phyloP scores from a whole-genome alignment of 768 basidiomycete species.

The Boletus subparvulus region DNA sequence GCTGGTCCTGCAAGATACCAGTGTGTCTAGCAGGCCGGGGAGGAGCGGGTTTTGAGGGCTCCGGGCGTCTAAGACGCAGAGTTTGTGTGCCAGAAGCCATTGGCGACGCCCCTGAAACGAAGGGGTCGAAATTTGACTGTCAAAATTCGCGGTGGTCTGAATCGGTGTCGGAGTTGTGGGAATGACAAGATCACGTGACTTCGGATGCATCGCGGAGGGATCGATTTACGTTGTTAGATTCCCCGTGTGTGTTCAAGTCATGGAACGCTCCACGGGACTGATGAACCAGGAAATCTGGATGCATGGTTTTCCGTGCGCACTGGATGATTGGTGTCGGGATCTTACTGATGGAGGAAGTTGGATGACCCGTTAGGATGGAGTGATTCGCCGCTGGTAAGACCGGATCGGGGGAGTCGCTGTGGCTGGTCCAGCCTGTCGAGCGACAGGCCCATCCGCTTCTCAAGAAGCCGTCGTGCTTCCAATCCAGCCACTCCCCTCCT shows the following conservation, averaged over 20 bases:
- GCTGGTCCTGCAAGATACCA: conserved; percentile 77
- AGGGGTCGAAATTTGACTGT: not conserved
- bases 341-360: conserved; percentile 6
- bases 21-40: conserved; percentile 47
- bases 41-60: conserved; percentile 20
- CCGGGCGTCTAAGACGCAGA: conserved; percentile 51
- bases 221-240: not conserved
- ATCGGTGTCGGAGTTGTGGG: not conserved
- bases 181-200: conserved; percentile 13
- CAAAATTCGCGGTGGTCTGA: no score
- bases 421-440: conserved; percentile 18
- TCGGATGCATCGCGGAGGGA: not conserved
- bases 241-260: not conserved
- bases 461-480: conserved; percentile 31
- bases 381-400: conserved; percentile 30
- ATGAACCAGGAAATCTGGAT: not conserved
- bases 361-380: conserved; percentile 14
- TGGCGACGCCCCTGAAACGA: not conserved
- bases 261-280: not conserved
- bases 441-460: conserved; percentile 29
- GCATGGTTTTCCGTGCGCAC: not conserved
- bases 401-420: conserved; percentile 32
- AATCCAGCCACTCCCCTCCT: conserved; percentile 22
- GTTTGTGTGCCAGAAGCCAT: conserved; percentile 50
- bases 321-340: not conserved